Percentiles rank a stretch among this genome's conserved stretches.
Evolutionary conservation across 768 basidiomycete genomes (phyloP).

Genomic region (Leccinellum rugosiceps): DNA sequence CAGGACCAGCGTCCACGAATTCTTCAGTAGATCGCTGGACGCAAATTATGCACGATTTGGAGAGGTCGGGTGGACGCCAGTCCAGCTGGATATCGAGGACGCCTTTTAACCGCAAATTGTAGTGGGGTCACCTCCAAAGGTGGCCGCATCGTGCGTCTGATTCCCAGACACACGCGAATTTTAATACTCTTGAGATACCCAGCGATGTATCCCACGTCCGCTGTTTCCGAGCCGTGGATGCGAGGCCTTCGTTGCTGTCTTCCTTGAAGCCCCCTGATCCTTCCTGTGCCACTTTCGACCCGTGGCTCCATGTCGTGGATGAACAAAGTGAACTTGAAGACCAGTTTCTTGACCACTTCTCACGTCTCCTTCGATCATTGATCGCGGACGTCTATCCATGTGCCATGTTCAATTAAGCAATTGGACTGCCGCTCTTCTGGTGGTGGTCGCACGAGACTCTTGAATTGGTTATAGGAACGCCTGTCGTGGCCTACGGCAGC

Average conservation of each 20-base stretch:
- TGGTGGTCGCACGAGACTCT: neutral
- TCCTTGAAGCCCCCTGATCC: neutral
- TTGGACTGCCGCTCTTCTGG: neutral
- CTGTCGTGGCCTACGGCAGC: neutral
- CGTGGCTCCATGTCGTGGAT: neutral
- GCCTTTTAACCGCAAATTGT: neutral
- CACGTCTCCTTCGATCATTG: neutral
- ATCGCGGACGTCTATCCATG: neutral
- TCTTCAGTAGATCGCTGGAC: neutral
- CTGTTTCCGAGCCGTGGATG: neutral
- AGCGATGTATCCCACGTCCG: neutral
- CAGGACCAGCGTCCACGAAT: neutral
- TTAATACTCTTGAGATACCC: neutral
- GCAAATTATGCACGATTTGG: neutral
- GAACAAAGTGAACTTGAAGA: neutral
- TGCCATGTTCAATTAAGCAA: neutral
- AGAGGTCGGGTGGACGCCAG: neutral
- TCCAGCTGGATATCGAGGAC: neutral
- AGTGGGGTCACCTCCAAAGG: neutral
- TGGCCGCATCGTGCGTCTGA: neutral
- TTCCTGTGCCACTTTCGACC: neutral
- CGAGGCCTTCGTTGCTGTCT: neutral
- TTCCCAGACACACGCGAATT: neutral
- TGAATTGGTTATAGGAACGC: neutral
- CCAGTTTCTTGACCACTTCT: neutral